Percentiles rank a stretch among this genome's conserved stretches.
These are phyloP conservation scores for Jamesozyma gamospora DNA, from an alignment of 805 yeast species.

Conservation along the genomic window DNA sequence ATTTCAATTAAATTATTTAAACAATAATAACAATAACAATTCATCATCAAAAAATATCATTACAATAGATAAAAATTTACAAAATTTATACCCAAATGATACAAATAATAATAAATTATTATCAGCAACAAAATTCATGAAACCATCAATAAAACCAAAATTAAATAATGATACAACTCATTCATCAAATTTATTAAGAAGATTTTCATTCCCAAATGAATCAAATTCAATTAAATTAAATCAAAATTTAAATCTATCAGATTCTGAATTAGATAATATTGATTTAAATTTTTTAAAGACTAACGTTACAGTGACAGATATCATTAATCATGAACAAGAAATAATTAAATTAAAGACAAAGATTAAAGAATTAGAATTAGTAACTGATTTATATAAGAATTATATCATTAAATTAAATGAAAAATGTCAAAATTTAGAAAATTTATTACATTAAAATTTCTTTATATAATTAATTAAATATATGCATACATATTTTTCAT, in stretches of 20 bases:
- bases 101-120: too few relatives aligned
- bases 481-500: neutral
- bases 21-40: neutral
- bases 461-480: neutral
- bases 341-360: constrained; percentile 51
- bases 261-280: neutral
- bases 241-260: neutral
- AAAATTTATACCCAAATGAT: too few relatives aligned
- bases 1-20: neutral
- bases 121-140: constrained; percentile 3
- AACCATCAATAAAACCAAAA: constrained; percentile 5
- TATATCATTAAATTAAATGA: constrained; percentile 70
- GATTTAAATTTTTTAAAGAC: neutral
- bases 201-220: neutral
- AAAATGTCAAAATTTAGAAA: constrained; percentile 13
- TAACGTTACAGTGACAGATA: constrained; percentile 2
- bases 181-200: neutral
- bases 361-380: constrained; percentile 79
- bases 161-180: neutral
- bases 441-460: neutral
- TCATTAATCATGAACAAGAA: constrained; percentile 22
- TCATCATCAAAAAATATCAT: too few relatives aligned
- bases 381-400: constrained; percentile 76
- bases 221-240: neutral
- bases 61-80: too few relatives aligned